Base-by-base conservation (phyloP, 176 grass and related monocot genomes). In the Oropetium thomaeum region DNA sequence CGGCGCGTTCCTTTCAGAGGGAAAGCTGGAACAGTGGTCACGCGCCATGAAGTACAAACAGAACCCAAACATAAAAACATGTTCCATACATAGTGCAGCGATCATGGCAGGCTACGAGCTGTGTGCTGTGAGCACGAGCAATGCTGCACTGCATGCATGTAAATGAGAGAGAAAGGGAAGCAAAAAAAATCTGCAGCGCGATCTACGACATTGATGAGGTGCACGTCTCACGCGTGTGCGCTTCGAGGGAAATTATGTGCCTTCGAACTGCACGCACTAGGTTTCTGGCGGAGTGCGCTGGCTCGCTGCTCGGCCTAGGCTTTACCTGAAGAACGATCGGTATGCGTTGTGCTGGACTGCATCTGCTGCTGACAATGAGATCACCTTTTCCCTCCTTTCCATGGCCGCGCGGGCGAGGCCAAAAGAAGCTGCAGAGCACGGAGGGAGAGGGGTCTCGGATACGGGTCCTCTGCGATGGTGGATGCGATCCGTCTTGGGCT, bases 191-290 rank as follows among this genome's bases (percentile, higher is more conserved):
- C 79, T 78, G 40, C 13, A 26, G 58, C 79, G 61, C 74, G 34
- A 83, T 83, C 60, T 14, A 54, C 62, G 35, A 66, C 85, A 69
- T 69, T 69, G 68, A 87, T 79, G 74, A 29, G 62, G 51, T 44
- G 80, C 69, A 54, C 62, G 38, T 71, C 72, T 77, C 38, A 62
- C 45, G 58, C 43, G n/a, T 67, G 80, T 41, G 63, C 84, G 25
- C 61, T 28, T 79, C 74, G 69, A 87, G 80, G 85, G 19, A 42
- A 83, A 54, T 87, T 74, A 83, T 79, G 33, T 54, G 73, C 68
- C 74, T 67, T 82, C 57, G 74, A 87, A 87, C 67, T 66, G 74
- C 79, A 87, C 74, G 28, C 69, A 79, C 14, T 33, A 41, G 40
- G 40, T 14, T 34, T 44, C 30, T 43, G 25, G 25, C 34, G 70